phyloP scores from a whole-genome alignment of 148 eudicot species.

The Simmondsia chinensis region DNA sequence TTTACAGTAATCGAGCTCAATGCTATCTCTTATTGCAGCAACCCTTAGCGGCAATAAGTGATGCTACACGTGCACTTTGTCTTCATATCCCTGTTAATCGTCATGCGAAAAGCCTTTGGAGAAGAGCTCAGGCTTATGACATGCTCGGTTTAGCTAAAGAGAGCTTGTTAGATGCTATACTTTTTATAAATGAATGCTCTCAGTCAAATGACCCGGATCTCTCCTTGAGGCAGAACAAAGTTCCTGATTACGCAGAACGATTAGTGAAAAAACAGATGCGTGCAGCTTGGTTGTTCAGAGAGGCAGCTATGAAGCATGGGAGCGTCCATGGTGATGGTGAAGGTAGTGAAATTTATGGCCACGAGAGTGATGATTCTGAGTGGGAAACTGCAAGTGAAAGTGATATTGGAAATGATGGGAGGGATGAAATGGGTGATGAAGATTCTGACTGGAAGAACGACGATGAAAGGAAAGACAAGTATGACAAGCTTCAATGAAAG shows the following conservation, averaged over 20 bases:
- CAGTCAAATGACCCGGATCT: conserved; percentile 90
- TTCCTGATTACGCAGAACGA: conserved; percentile 95
- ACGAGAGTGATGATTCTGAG: conserved; percentile 88
- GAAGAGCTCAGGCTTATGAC: conserved; percentile 98
- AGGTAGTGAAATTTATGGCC: conserved; percentile 55
- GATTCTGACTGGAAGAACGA: conserved; percentile 69
- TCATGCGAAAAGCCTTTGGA: conserved; percentile 96
- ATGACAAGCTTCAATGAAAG: conserved; percentile 47
- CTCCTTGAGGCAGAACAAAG: conserved; percentile 80
- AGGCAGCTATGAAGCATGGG: conserved; percentile 92
- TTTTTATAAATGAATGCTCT: conserved; percentile 85
- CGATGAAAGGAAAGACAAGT: conserved; percentile 51
- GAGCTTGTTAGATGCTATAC: conserved; percentile 90
- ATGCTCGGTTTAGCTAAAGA: conserved; percentile 96
- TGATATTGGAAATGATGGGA: conserved; percentile 70
- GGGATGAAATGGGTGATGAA: conserved; percentile 48
- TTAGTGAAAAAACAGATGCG: conserved; percentile 97
- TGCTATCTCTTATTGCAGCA: conserved; percentile 85
- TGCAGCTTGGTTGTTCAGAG: conserved; percentile 90
- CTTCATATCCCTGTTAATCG: conserved; percentile 85
- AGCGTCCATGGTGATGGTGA: conserved; percentile 81
- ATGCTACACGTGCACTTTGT: conserved; percentile 90
- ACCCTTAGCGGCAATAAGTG: conserved; percentile 82
- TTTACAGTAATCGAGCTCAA: conserved; percentile 92
- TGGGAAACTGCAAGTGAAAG: conserved; percentile 99